phyloP scores from a whole-genome alignment of 305 asterid species.

The Fraxinus ornus region DNA sequence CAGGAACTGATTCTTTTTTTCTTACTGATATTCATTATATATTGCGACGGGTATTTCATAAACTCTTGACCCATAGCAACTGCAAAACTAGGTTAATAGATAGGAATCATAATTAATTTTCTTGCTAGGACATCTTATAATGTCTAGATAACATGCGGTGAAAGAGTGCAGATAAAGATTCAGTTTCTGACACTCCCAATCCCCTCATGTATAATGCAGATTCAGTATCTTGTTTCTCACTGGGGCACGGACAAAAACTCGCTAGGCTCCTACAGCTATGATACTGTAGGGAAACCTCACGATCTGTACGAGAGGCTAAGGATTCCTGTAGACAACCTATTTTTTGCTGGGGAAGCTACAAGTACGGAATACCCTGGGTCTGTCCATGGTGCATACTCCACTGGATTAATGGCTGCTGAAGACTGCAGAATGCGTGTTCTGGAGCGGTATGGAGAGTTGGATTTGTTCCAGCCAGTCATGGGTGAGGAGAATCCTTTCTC shows the following conservation, averaged over 20 bases:
- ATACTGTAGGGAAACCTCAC: constrained; percentile 79
- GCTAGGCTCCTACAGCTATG: constrained; percentile 93
- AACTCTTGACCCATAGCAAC: neutral
- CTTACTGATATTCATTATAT: neutral
- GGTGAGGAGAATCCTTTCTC: constrained; percentile 26
- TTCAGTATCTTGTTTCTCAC: constrained; percentile 81
- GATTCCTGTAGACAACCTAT: constrained; percentile 86
- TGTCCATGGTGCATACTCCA: constrained; percentile 92
- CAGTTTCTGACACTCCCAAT: neutral
- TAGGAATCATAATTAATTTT: neutral
- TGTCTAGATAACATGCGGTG: neutral
- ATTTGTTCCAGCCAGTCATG: constrained; percentile 77
- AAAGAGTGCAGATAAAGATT: neutral
- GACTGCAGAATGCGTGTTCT: constrained; percentile 97
- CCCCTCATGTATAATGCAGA: constrained; percentile 41
- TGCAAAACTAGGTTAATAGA: neutral
- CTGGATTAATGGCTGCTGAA: constrained; percentile 95
- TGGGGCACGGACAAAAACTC: constrained; percentile 88
- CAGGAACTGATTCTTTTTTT: neutral
- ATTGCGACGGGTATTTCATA: neutral
- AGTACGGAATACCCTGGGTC: constrained; percentile 89
- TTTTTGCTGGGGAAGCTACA: constrained; percentile 97
- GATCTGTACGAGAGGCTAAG: constrained; percentile 81
- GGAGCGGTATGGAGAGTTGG: constrained; percentile 88
- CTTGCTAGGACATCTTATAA: neutral